Percentiles rank a stretch among this genome's conserved stretches.
Conservation (phyloP, 1,139 yeast species). For the Hanseniaspora sp. region DNA sequence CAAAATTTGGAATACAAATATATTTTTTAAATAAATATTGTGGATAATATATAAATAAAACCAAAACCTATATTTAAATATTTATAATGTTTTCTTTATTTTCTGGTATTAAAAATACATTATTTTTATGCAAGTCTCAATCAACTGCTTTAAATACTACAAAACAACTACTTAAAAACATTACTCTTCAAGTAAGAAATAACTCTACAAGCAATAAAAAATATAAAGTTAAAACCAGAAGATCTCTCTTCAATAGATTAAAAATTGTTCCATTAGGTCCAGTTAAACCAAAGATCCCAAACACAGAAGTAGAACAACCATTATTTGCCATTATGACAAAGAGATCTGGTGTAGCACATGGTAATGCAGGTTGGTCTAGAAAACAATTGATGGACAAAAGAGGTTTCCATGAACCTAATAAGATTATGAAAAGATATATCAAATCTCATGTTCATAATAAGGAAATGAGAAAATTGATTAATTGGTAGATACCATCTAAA, state of each 20-base stretch:
- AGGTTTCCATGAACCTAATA: slow-evolving; percentile 14
- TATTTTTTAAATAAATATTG: too few relatives aligned
- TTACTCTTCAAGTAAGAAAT: neutral
- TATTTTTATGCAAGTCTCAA: too few relatives aligned
- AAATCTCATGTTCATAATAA: slow-evolving; percentile 8
- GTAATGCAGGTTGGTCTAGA: slow-evolving; percentile 78
- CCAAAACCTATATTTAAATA: too few relatives aligned
- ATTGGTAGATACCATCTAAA: neutral
- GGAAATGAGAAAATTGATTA: slow-evolving; percentile 2
- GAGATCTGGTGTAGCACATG: slow-evolving; percentile 65
- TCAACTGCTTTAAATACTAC: neutral
- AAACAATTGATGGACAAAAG: slow-evolving; percentile 35
- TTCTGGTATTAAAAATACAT: neutral
- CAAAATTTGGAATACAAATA: too few relatives aligned
- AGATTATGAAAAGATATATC: slow-evolving; percentile 4
- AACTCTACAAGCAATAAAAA: neutral
- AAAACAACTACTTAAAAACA: neutral
- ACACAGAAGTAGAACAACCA: slow-evolving; percentile 12
- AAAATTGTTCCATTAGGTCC: slow-evolving; percentile 10
- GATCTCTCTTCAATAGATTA: slow-evolving; percentile 4
- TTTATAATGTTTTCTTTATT: neutral
- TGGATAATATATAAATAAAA: too few relatives aligned
- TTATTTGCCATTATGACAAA: slow-evolving; percentile 10
- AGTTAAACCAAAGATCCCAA: slow-evolving; percentile 1
- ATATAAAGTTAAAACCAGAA: slow-evolving; percentile 1